phyloP scores from a whole-genome alignment of 2,329 filamentous ascomycete species.

The Herpotrichia juniperi region DNA sequence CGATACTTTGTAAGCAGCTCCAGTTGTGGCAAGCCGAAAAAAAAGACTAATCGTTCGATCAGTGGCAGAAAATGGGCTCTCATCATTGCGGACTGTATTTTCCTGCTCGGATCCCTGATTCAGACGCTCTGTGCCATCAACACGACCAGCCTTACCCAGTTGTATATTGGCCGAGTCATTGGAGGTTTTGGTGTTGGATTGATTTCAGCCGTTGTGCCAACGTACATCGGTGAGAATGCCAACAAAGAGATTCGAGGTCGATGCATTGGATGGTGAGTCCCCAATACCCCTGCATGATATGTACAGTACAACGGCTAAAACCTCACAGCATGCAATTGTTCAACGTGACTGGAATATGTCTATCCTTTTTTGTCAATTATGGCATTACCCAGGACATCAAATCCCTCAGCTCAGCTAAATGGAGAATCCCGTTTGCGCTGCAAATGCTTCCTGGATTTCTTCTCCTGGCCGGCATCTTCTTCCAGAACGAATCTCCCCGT shows the following conservation, averaged over 20 bases:
- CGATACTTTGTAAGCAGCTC: constrained; percentile 40
- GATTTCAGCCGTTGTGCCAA: constrained; percentile 51
- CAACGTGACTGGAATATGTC: constrained; percentile 54
- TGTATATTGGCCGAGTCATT: constrained; percentile 52
- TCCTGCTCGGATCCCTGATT: constrained; percentile 49
- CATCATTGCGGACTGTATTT: constrained; percentile 51
- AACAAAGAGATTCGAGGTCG: constrained; percentile 50
- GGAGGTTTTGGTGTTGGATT: constrained; percentile 53
- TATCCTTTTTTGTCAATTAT: constrained; percentile 61
- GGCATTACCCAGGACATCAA: constrained; percentile 55
- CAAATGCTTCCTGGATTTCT: constrained; percentile 59
- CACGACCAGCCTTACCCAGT: constrained; percentile 42
- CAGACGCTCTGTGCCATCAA: constrained; percentile 48
- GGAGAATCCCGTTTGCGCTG: constrained; percentile 59
- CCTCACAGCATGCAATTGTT: constrained; percentile 47
- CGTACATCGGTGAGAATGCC: constrained; percentile 53
- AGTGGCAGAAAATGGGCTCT: constrained; percentile 48
- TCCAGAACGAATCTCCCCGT: constrained; percentile 59
- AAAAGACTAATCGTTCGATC: not conserved
- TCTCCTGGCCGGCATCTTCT: constrained; percentile 57
- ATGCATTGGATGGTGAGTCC: constrained; percentile 44
- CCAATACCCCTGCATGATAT: constrained; percentile 1
- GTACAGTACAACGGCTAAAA: no score
- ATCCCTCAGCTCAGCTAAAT: constrained; percentile 54
- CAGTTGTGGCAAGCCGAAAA: not conserved